Percentiles rank a stretch among this genome's conserved stretches.
phyloP scores from a whole-genome alignment of 345 rosid genomes.

The Moricandia arvensis region DNA sequence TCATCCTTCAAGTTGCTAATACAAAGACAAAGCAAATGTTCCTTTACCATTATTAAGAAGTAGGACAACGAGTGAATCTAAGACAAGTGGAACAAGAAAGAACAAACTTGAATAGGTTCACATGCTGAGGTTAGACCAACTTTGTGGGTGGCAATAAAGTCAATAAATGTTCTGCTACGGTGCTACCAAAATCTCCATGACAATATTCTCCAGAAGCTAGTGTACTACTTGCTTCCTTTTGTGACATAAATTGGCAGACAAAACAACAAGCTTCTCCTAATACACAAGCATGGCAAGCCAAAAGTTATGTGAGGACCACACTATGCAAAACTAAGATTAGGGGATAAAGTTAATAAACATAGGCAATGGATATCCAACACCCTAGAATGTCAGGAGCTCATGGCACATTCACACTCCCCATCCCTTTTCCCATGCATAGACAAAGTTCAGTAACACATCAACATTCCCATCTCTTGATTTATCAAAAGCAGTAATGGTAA shows the following conservation, averaged over 20 bases:
- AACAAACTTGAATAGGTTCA: constrained; percentile 33
- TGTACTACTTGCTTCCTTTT: background rate
- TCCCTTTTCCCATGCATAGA: constrained; percentile 38
- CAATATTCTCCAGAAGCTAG: constrained; percentile 25
- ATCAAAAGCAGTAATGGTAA: no score
- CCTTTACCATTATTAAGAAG: background rate
- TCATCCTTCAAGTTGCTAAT: constrained; percentile 21
- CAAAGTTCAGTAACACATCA: no score
- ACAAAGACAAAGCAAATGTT: background rate
- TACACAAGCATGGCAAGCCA: constrained; percentile 34
- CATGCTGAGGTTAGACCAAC: constrained; percentile 33
- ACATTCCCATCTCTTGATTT: no score
- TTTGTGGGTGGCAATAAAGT: constrained; percentile 33
- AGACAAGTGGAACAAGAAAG: constrained; percentile 4
- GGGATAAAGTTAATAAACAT: constrained; percentile 22
- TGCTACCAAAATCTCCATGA: constrained; percentile 1
- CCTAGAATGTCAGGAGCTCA: constrained; percentile 23
- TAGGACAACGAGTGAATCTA: constrained; percentile 11
- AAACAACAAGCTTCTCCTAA: constrained; percentile 12
- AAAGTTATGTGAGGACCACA: constrained; percentile 40
- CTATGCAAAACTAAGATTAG: constrained; percentile 6
- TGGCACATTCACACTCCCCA: constrained; percentile 32
- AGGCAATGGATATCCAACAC: constrained; percentile 16
- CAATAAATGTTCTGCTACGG: constrained; percentile 21
- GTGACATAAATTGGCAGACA: constrained; percentile 18